phyloP scores from a whole-genome alignment of 768 basidiomycete genomes.

The Dioszegia crocea region DNA sequence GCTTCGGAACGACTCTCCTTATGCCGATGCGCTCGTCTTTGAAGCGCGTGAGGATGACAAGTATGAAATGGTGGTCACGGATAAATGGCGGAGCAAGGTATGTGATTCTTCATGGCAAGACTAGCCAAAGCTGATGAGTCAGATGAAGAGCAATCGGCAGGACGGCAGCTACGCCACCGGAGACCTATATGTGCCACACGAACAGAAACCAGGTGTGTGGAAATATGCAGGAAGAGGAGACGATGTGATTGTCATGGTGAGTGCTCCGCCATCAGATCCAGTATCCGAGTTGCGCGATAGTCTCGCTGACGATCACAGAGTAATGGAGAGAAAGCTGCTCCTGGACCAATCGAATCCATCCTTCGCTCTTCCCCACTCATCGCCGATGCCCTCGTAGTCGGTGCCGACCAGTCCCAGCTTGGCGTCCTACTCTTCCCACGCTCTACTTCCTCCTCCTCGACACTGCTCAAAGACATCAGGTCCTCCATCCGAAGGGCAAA shows the following conservation, averaged over 20 bases:
- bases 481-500: slow-evolving; percentile 29
- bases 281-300: too few relatives aligned
- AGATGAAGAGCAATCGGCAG: slow-evolving; percentile 53
- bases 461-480: not conserved
- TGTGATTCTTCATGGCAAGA: slow-evolving; percentile 6
- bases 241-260: slow-evolving; percentile 54
- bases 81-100: slow-evolving; percentile 56
- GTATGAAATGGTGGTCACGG: slow-evolving; percentile 56
- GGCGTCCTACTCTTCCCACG: slow-evolving; percentile 56
- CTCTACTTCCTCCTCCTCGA: not conserved
- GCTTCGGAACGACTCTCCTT: slow-evolving; percentile 50
- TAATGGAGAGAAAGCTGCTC: slow-evolving; percentile 59
- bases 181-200: slow-evolving; percentile 57
- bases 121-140: not conserved
- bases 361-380: slow-evolving; percentile 54
- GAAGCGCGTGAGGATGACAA: slow-evolving; percentile 48
- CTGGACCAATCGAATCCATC: slow-evolving; percentile 57
- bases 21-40: slow-evolving; percentile 32
- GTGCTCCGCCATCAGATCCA: slow-evolving; percentile 4
- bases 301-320: slow-evolving; percentile 28
- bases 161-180: slow-evolving; percentile 59
- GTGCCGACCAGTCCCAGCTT: slow-evolving; percentile 54
- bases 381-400: slow-evolving; percentile 58
- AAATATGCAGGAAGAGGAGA: slow-evolving; percentile 57
- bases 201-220: slow-evolving; percentile 51